A percentile compares a stretch with the other conserved stretches of the same genome.
Conservation (phyloP, 1,139 yeast species). For the Lodderomyces orthopsilosis region DNA sequence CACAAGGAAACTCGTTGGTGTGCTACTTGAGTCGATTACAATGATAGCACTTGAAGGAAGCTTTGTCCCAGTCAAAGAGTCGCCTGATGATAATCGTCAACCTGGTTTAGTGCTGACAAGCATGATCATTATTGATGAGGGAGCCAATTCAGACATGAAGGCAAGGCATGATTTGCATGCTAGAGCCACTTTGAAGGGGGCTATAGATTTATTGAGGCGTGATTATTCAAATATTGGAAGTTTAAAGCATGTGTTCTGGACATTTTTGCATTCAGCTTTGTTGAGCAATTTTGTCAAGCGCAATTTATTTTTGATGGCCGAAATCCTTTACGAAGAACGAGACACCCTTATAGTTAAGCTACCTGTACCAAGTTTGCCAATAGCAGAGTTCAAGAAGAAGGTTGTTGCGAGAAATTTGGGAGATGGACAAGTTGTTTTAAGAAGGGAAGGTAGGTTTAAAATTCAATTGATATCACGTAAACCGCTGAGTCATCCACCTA, state of each 20-base stretch:
- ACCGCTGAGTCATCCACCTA: constrained; percentile 7
- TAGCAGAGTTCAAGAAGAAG: constrained; percentile 53
- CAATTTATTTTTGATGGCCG: constrained; percentile 60
- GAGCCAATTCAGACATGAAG: constrained; percentile 40
- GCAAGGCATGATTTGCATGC: constrained; percentile 45
- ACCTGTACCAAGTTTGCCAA: constrained; percentile 55
- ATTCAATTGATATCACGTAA: constrained; percentile 35
- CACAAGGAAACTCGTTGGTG: constrained; percentile 47
- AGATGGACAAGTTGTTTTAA: constrained; percentile 43
- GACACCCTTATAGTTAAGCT: constrained; percentile 61
- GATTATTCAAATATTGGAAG: constrained; percentile 66
- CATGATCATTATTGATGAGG: constrained; percentile 53
- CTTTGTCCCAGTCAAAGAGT: constrained; percentile 44
- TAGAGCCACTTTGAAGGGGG: constrained; percentile 53
- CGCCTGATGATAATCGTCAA: constrained; percentile 14
- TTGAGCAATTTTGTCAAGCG: constrained; percentile 61
- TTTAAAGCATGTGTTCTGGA: constrained; percentile 63
- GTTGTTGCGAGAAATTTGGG: constrained; percentile 56
- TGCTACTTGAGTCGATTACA: constrained; percentile 55
- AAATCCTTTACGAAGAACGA: constrained; percentile 62
- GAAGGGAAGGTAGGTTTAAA: constrained; percentile 45
- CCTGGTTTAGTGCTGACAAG: constrained; percentile 16
- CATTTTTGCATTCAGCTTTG: constrained; percentile 59
- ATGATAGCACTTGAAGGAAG: constrained; percentile 68
- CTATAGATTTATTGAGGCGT: constrained; percentile 63